Conservation (phyloP, 2,329 filamentous ascomycete genomes). For the Neofusicoccum parvum region DNA sequence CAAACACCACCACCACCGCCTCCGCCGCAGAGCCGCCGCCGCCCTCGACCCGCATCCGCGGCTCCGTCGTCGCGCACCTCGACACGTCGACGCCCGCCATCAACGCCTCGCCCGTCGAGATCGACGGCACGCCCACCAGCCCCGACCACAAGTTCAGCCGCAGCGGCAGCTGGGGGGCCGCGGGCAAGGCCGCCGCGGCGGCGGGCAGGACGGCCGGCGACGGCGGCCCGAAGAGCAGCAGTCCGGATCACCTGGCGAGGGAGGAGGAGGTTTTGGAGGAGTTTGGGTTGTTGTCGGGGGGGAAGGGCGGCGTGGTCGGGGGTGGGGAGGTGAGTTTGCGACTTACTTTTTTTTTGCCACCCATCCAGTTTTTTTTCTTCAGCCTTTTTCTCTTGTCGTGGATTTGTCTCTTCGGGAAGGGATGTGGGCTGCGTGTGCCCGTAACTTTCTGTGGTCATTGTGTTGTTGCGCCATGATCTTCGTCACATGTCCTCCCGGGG, state of each 20-base stretch:
- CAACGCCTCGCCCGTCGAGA: conserved; percentile 47
- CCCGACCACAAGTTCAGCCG: neutral
- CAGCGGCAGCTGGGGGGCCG: conserved; percentile 18
- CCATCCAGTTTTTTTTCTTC: neutral
- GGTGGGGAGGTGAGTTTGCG: conserved; percentile 28
- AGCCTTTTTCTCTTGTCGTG: neutral
- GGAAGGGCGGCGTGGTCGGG: conserved; percentile 20
- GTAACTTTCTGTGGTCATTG: no score
- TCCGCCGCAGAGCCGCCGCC: neutral
- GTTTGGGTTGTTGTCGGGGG: conserved; percentile 27
- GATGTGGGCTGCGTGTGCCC: no score
- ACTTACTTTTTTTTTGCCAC: conserved; percentile 11
- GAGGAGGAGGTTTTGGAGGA: conserved; percentile 35
- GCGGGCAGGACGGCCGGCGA: neutral
- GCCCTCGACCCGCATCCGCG: conserved; percentile 19
- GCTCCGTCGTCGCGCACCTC: conserved; percentile 33
- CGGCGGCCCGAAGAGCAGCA: conserved; percentile 21
- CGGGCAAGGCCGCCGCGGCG: conserved; percentile 11
- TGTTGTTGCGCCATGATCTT: no score
- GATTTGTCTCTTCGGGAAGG: no score
- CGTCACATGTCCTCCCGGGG: no score
- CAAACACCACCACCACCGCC: neutral
- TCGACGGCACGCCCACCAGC: conserved; percentile 38
- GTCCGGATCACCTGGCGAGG: conserved; percentile 25
- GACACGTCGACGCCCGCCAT: conserved; percentile 43